phyloP scores from a whole-genome alignment of 2,329 filamentous ascomycete species.

The Leptoxyphium fumago region DNA sequence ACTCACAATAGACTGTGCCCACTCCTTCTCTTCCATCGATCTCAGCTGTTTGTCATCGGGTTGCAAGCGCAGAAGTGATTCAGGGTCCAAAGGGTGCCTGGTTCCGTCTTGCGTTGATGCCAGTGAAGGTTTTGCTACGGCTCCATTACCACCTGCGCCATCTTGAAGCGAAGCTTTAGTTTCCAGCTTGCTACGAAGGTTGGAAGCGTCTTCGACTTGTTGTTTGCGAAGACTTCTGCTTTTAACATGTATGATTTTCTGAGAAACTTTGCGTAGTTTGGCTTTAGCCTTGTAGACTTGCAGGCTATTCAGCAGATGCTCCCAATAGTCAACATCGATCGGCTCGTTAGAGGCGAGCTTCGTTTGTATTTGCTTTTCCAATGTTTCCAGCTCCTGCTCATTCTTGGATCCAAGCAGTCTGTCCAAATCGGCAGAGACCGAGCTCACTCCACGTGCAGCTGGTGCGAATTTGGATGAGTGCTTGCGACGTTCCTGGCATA shows the following conservation, averaged over 20 bases:
- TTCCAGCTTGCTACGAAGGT: constrained; percentile 38
- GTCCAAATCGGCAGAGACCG: constrained; percentile 79
- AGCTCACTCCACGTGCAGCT: constrained; percentile 60
- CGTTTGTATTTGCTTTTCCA: constrained; percentile 73
- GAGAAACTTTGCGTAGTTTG: constrained; percentile 62
- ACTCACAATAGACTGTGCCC: constrained; percentile 41
- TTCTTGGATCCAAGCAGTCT: constrained; percentile 73
- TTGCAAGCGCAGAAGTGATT: constrained; percentile 49
- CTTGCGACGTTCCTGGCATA: constrained; percentile 66
- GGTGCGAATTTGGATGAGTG: constrained; percentile 40
- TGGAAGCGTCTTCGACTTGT: constrained; percentile 51
- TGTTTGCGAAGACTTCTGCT: constrained; percentile 50
- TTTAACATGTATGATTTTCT: constrained; percentile 57
- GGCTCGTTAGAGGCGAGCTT: constrained; percentile 82
- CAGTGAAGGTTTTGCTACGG: background rate
- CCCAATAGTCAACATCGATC: constrained; percentile 96
- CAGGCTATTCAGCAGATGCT: constrained; percentile 72
- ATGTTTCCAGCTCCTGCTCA: constrained; percentile 67
- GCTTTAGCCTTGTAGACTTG: constrained; percentile 86
- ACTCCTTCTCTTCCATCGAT: constrained; percentile 42
- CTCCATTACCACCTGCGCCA: background rate
- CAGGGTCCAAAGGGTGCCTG: constrained; percentile 40
- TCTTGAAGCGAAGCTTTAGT: constrained; percentile 21
- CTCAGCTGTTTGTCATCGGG: constrained; percentile 48
- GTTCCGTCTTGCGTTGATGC: constrained; percentile 1